A percentile compares a stretch with the other conserved stretches of the same genome.
phyloP scores from a whole-genome alignment of 257 asterid species.

The Salvia rosmarinus region DNA sequence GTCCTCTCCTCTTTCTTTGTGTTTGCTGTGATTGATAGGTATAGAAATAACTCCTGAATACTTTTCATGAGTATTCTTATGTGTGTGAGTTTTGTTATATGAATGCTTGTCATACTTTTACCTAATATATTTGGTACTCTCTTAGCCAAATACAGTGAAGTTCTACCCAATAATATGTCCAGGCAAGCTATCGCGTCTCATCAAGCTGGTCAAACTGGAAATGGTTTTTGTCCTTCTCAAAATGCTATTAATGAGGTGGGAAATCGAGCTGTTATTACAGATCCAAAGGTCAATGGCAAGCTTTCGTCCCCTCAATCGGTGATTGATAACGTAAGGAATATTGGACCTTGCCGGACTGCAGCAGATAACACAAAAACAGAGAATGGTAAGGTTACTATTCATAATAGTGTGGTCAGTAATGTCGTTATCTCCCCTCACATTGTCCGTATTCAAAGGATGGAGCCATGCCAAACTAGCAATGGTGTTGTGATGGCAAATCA shows the following conservation, averaged over 20 bases:
- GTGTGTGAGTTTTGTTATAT: constrained; percentile 16
- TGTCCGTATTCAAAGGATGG: constrained; percentile 30
- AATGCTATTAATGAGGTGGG: constrained; percentile 24
- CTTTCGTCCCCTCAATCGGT: constrained; percentile 39
- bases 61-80: not conserved
- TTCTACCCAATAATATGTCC: constrained; percentile 34
- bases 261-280: constrained; percentile 22
- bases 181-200: constrained; percentile 38
- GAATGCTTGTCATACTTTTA: constrained; percentile 26
- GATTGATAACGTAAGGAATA: constrained; percentile 36
- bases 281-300: constrained; percentile 35
- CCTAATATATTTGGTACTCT: constrained; percentile 31
- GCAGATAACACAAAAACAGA: constrained; percentile 26
- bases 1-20: constrained; percentile 7
- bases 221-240: constrained; percentile 34
- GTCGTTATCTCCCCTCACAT: constrained; percentile 36
- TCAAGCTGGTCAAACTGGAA: constrained; percentile 48
- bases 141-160: constrained; percentile 42
- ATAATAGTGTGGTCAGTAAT: constrained; percentile 28
- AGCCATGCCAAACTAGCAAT: constrained; percentile 36
- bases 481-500: constrained; percentile 23
- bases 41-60: not conserved
- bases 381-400: constrained; percentile 23
- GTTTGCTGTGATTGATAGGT: not conserved
- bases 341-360: constrained; percentile 31